Evolutionary conservation across 2,329 filamentous ascomycete species (phyloP).

Genomic region (Exophiala lecanii-corni): DNA sequence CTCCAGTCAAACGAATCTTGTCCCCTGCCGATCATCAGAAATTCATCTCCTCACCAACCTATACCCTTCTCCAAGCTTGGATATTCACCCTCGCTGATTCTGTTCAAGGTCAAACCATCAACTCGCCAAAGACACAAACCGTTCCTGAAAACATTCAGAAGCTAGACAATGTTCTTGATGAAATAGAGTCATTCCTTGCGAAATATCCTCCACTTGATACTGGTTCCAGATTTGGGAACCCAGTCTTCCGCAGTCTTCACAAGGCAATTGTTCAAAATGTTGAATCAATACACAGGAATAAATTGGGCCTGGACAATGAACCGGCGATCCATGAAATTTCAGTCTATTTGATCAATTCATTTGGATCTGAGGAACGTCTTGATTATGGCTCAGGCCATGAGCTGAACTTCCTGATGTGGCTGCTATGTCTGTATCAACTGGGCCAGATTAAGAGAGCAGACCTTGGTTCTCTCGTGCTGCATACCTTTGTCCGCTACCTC

Average conservation of each 20-base stretch:
- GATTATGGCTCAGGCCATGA: conserved; percentile 98
- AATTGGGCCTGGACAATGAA: conserved; percentile 35
- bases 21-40: conserved; percentile 73
- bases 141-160: conserved; percentile 58
- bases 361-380: conserved; percentile 81
- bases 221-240: conserved; percentile 91
- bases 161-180: conserved; percentile 66
- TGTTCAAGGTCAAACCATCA: conserved; percentile 65
- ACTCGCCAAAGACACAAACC: conserved; percentile 54
- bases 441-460: conserved; percentile 58
- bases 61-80: conserved; percentile 73
- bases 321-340: conserved; percentile 65
- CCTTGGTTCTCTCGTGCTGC: conserved; percentile 69
- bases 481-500: conserved; percentile 78
- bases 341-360: conserved; percentile 74
- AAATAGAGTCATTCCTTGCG: conserved; percentile 62
- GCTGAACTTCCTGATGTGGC: conserved; percentile 94
- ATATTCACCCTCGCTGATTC: conserved; percentile 82
- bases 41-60: conserved; percentile 73
- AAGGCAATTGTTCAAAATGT: conserved; percentile 44
- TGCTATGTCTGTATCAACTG: conserved; percentile 87
- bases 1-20: conserved; percentile 74
- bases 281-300: conserved; percentile 38
- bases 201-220: conserved; percentile 77
- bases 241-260: conserved; percentile 77